Conservation (phyloP, 176 grass and related monocot species). For the Musa itinerans region DNA sequence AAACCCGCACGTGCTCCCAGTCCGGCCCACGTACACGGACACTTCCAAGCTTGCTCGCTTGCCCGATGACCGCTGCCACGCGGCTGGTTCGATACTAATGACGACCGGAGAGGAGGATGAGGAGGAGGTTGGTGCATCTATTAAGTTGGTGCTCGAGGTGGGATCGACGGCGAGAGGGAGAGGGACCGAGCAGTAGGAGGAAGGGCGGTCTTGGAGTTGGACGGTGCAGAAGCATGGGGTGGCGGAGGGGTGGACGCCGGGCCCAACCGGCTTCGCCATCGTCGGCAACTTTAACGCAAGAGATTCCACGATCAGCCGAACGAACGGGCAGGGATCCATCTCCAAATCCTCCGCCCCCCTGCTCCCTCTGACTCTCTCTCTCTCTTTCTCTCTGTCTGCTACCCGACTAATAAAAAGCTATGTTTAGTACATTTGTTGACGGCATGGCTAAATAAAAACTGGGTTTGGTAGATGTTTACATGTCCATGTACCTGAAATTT, state of each 20-base stretch:
- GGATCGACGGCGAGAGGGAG: slow-evolving; percentile 37
- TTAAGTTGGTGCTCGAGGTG: background rate
- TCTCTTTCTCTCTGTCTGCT: no score
- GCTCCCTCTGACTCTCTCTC: no score
- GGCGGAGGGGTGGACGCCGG: slow-evolving; percentile 54
- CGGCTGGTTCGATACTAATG: slow-evolving; percentile 53
- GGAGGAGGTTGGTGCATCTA: background rate
- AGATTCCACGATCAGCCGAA: slow-evolving; percentile 66
- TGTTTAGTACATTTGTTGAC: no score
- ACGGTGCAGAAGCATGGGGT: slow-evolving; percentile 83
- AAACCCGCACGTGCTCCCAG: slow-evolving; percentile 40
- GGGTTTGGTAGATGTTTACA: no score
- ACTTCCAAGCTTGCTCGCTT: slow-evolving; percentile 47
- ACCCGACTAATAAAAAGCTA: no score
- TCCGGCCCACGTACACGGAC: slow-evolving; percentile 52
- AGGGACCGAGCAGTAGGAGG: slow-evolving; percentile 26
- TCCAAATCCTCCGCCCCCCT: no score
- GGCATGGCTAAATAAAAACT: no score
- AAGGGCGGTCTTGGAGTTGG: slow-evolving; percentile 42
- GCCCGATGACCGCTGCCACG: slow-evolving; percentile 41
- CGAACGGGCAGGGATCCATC: slow-evolving; percentile 68
- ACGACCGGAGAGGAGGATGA: slow-evolving; percentile 31
- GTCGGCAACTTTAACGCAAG: slow-evolving; percentile 69
- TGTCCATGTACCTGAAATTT: no score
- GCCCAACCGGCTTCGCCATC: slow-evolving; percentile 33